Percentiles rank a stretch among this genome's conserved stretches.
These are phyloP conservation scores for Tulasnella sp. DNA, from an alignment of 768 basidiomycete species.

Conservation along the genomic window DNA sequence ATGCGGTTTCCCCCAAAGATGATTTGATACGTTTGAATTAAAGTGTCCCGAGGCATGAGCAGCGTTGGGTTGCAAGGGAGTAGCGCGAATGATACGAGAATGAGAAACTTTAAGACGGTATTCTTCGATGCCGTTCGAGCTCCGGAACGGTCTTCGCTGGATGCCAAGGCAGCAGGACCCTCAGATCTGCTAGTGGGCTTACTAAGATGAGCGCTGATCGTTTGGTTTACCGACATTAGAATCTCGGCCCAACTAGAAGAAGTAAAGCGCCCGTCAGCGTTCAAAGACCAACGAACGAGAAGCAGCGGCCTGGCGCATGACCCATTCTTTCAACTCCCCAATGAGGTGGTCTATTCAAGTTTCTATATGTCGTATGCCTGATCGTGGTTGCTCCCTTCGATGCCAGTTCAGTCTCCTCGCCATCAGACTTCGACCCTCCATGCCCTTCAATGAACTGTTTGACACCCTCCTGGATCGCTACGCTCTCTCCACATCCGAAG, in stretches of 20 bases:
- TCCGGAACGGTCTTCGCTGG: constrained; percentile 40
- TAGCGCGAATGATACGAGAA: constrained; percentile 36
- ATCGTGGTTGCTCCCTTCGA: not conserved
- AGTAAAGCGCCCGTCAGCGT: not conserved
- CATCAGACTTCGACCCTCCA: not conserved
- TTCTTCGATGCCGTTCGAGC: constrained; percentile 71
- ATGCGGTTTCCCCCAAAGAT: constrained; percentile 90
- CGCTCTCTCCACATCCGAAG: constrained; percentile 44
- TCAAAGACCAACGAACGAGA: not conserved
- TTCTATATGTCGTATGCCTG: not conserved
- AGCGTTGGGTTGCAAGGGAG: constrained; percentile 79
- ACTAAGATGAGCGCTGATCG: constrained; percentile 37
- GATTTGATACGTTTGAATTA: constrained; percentile 83
- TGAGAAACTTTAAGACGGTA: not conserved
- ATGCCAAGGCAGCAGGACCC: not conserved
- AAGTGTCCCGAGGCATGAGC: constrained; percentile 87
- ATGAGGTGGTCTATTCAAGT: not conserved
- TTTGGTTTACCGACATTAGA: constrained; percentile 71
- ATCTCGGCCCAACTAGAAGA: constrained; percentile 86
- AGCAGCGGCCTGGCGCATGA: not conserved
- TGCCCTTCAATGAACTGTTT: not conserved
- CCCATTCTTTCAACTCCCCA: constrained; percentile 42
- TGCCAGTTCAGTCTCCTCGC: not conserved
- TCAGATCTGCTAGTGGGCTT: constrained; percentile 56
- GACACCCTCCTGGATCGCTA: constrained; percentile 69